These are phyloP conservation scores for Saturnispora besseyi DNA, from an alignment of 805 yeast species.

Conservation along the genomic window DNA sequence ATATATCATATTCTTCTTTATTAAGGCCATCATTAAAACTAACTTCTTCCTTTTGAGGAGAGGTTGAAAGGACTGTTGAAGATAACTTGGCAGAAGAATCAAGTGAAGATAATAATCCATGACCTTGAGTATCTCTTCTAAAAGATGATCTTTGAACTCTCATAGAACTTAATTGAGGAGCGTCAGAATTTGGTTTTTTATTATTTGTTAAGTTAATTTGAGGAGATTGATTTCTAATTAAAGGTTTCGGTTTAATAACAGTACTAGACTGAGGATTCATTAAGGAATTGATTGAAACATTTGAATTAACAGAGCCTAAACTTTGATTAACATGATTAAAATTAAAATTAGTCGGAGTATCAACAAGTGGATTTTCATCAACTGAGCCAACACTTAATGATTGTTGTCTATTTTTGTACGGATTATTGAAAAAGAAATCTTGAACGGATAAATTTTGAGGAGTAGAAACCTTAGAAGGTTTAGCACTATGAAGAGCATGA, in stretches of 20 bases:
- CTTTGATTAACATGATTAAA: not conserved
- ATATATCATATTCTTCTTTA: constrained; percentile 11
- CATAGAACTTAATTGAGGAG: constrained; percentile 15
- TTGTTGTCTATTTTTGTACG: constrained; percentile 15
- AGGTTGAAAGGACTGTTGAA: too few species aligned
- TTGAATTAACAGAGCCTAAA: constrained; percentile 1
- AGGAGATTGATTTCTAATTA: constrained; percentile 11
- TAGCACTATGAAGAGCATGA: constrained; percentile 1
- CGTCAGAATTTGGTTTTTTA: constrained; percentile 2
- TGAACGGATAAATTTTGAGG: constrained; percentile 36
- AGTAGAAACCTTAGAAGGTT: not conserved
- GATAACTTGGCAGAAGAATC: not conserved
- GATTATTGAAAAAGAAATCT: constrained; percentile 41
- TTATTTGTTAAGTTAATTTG: constrained; percentile 7
- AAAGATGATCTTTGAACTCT: constrained; percentile 12
- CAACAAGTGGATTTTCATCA: constrained; percentile 3
- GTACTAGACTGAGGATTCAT: not conserved
- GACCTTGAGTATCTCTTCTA: constrained; percentile 7
- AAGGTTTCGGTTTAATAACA: constrained; percentile 22
- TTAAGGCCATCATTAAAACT: not conserved
- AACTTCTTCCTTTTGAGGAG: too few species aligned
- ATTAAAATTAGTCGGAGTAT: not conserved
- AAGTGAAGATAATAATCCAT: not conserved
- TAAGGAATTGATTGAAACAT: not conserved
- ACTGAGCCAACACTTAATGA: constrained; percentile 12